Percentiles rank a stretch among this genome's conserved stretches.
Conservation (phyloP, 257 asterid genomes). For the Osmanthus fragrans region DNA sequence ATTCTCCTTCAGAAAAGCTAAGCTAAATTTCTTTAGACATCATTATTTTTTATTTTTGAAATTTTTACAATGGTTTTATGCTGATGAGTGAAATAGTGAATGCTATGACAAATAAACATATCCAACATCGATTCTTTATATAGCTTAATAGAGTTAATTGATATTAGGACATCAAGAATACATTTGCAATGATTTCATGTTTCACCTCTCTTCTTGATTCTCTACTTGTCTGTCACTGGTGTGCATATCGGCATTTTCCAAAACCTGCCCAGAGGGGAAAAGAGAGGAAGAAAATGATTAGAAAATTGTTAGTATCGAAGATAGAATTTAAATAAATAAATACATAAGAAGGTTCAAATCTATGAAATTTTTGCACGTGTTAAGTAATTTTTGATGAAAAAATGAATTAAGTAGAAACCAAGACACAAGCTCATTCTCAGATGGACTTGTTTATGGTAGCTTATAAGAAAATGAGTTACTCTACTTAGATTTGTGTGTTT, state of each 20-base stretch:
- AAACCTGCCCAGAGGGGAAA: constrained; percentile 36
- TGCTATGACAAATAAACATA: constrained; percentile 16
- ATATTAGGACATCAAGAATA: background rate
- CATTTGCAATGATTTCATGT: background rate
- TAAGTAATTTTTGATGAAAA: too few relatives aligned
- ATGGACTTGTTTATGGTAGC: background rate
- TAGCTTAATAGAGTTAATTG: constrained; percentile 1
- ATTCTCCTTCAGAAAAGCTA: constrained; percentile 12
- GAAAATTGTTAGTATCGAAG: background rate
- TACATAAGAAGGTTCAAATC: background rate
- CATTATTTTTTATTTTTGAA: background rate
- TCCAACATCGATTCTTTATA: background rate
- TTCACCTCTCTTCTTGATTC: constrained; percentile 12
- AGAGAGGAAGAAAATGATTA: background rate
- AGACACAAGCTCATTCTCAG: too few relatives aligned
- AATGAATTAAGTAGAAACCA: too few relatives aligned
- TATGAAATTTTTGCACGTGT: too few relatives aligned
- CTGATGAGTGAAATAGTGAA: background rate
- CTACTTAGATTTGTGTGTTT: background rate
- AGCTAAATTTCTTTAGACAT: constrained; percentile 9
- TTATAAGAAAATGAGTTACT: background rate
- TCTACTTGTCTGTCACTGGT: constrained; percentile 35
- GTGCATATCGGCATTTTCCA: constrained; percentile 57
- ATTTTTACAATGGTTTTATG: constrained; percentile 5
- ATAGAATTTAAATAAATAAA: background rate